These are phyloP conservation scores for Quercus agrifolia DNA, from an alignment of 306 rosid species.

Conservation along the genomic window DNA sequence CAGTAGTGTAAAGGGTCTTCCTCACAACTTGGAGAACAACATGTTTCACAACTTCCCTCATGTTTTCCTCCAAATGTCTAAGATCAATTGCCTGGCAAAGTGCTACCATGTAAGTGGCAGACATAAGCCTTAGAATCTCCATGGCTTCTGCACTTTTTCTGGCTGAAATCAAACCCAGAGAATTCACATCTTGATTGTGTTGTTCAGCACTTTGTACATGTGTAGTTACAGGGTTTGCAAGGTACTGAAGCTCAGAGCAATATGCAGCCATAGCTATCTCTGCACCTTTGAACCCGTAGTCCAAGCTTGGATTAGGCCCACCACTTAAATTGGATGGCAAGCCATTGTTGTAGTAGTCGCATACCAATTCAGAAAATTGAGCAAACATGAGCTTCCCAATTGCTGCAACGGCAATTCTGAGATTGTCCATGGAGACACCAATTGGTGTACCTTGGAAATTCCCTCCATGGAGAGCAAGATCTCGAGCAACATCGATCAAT, in stretches of 20 bases:
- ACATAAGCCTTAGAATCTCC: constrained; percentile 37
- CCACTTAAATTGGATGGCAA: constrained; percentile 36
- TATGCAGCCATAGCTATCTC: constrained; percentile 41
- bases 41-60: constrained; percentile 29
- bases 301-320: constrained; percentile 38
- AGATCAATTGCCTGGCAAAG: constrained; percentile 39
- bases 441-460: constrained; percentile 43
- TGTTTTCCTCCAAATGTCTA: constrained; percentile 31
- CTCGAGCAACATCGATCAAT: constrained; percentile 27
- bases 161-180: constrained; percentile 35
- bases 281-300: constrained; percentile 37
- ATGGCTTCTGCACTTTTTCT: constrained; percentile 39
- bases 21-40: constrained; percentile 19
- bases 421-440: constrained; percentile 40
- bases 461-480: constrained; percentile 33
- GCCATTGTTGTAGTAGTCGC: constrained; percentile 34
- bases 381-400: constrained; percentile 40
- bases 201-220: constrained; percentile 40
- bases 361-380: constrained; percentile 37
- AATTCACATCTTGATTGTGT: constrained; percentile 42
- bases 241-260: constrained; percentile 37
- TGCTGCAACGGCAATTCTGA: constrained; percentile 38
- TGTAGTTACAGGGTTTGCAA: constrained; percentile 33
- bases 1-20: constrained; percentile 22
- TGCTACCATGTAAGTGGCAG: constrained; percentile 33